Evolutionary conservation across 495 filamentous ascomycete genomes (phyloP).

Genomic region (Lepraria neglecta): DNA sequence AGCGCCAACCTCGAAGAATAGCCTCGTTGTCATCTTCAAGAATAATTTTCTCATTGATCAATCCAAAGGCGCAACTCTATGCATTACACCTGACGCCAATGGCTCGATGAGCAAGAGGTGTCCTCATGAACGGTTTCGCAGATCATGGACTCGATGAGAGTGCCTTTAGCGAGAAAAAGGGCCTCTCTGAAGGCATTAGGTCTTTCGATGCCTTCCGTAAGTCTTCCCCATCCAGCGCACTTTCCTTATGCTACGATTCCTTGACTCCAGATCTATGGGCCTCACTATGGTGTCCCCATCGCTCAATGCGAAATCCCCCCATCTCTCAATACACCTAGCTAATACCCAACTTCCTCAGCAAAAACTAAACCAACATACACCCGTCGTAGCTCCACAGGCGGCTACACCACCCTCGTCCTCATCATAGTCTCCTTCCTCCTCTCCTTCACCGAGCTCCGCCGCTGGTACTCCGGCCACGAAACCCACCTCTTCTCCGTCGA

Average conservation of each 20-base stretch:
- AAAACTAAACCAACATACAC: constrained; percentile 96
- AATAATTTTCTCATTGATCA: background rate
- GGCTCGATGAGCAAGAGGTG: constrained; percentile 23
- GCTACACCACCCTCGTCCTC: constrained; percentile 88
- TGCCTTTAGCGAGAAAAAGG: constrained; percentile 66
- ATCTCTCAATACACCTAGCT: constrained; percentile 22
- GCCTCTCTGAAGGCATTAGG: constrained; percentile 54
- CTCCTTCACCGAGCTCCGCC: constrained; percentile 64
- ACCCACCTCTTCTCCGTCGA: constrained; percentile 89
- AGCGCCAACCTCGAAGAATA: constrained; percentile 9
- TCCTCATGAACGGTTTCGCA: constrained; percentile 64
- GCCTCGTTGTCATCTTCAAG: constrained; percentile 19
- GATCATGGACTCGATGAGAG: constrained; percentile 67
- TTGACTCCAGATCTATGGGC: background rate
- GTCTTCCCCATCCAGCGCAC: constrained; percentile 27
- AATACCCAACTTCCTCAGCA: constrained; percentile 46
- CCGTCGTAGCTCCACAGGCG: constrained; percentile 70
- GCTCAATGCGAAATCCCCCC: background rate
- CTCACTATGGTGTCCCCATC: background rate
- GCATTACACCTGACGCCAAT: constrained; percentile 11
- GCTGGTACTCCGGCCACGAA: constrained; percentile 79
- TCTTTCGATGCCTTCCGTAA: constrained; percentile 97
- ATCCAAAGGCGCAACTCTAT: background rate
- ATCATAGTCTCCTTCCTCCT: constrained; percentile 64
- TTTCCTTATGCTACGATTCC: background rate